Evolutionary conservation across 257 asterid genomes (phyloP).

Genomic region (Thymus mandschuricus): DNA sequence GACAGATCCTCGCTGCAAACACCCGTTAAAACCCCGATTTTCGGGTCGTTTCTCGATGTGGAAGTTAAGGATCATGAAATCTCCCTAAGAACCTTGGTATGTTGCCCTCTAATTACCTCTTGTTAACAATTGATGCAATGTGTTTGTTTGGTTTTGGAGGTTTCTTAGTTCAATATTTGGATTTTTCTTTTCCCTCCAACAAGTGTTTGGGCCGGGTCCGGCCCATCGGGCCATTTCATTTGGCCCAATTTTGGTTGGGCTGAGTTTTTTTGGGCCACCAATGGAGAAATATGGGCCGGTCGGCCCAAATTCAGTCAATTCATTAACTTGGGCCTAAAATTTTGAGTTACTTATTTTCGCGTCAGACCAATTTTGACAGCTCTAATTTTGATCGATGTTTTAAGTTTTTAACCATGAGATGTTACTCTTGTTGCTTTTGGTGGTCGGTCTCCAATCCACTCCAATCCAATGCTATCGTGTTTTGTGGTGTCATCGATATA

Average conservation of each 20-base stretch:
- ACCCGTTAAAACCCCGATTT: constrained; percentile 38
- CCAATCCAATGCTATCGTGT: not conserved
- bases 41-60: constrained; percentile 53
- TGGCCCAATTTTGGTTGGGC: not conserved
- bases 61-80: constrained; percentile 44
- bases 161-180: not conserved
- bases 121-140: not conserved
- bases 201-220: not conserved
- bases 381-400: not conserved
- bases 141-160: constrained; percentile 1
- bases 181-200: not conserved
- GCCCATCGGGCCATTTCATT: not conserved
- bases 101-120: not conserved
- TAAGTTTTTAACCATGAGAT: too few species aligned
- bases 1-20: constrained; percentile 49
- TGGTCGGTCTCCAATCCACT: not conserved
- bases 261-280: not conserved
- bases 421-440: too few species aligned
- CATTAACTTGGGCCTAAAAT: too few species aligned
- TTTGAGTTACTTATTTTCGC: not conserved
- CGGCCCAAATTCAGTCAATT: too few species aligned
- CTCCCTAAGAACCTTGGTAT: constrained; percentile 53
- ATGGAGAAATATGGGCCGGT: not conserved
- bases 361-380: not conserved
- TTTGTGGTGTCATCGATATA: not conserved